phyloP scores from a whole-genome alignment of 116 monocot genomes.

The Phalaenopsis hybrid region DNA sequence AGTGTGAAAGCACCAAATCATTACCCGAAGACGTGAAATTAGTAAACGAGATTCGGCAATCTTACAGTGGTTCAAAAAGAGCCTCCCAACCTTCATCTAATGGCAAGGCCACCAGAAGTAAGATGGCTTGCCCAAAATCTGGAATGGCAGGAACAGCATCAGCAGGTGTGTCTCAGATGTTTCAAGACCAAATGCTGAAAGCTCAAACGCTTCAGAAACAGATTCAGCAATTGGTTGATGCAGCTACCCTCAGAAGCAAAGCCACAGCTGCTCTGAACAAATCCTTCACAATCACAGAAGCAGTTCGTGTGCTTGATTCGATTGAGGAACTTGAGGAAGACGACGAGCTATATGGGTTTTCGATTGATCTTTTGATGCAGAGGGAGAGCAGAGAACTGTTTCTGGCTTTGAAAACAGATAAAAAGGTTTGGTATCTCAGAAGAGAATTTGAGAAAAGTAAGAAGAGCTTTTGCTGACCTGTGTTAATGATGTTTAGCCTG shows the following conservation, averaged over 20 bases:
- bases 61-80: neutral
- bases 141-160: neutral
- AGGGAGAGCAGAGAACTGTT: slow-evolving; percentile 6
- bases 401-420: slow-evolving; percentile 4
- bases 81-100: neutral
- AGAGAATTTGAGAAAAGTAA: slow-evolving; percentile 6
- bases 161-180: neutral
- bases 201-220: slow-evolving; percentile 6
- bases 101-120: neutral
- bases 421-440: slow-evolving; percentile 4
- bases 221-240: slow-evolving; percentile 10
- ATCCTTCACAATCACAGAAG: slow-evolving; percentile 4
- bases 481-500: neutral
- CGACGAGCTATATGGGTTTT: slow-evolving; percentile 4
- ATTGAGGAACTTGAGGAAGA: slow-evolving; percentile 7
- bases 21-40: neutral
- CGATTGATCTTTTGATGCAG: slow-evolving; percentile 6
- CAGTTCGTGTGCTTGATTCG: neutral
- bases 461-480: neutral
- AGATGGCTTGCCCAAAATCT: neutral
- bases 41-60: neutral
- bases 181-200: slow-evolving; percentile 1
- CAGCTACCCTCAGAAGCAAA: neutral
- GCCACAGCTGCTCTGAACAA: neutral
- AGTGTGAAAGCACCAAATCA: slow-evolving; percentile 9